phyloP scores from a whole-genome alignment of 108 stramenopile species.

The Heterococcus sp. region DNA sequence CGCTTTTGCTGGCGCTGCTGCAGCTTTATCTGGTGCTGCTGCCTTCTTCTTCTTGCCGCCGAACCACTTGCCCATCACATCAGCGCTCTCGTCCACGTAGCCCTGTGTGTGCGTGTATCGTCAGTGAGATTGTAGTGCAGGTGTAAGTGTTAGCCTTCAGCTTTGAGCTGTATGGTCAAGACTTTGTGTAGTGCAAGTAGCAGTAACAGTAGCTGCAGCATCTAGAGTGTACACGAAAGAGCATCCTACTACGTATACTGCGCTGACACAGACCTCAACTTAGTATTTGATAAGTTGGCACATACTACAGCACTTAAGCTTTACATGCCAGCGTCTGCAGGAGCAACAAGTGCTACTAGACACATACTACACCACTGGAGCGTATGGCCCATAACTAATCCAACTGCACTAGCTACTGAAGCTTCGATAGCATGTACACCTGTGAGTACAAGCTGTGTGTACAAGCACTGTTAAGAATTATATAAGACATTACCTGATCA shows the following conservation, averaged over 20 bases:
- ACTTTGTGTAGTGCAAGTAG: neutral
- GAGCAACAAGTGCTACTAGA: too few relatives aligned
- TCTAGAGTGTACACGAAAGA: neutral
- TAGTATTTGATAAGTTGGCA: neutral
- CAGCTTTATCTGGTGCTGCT: conserved; percentile 12
- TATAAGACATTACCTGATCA: conserved; percentile 63
- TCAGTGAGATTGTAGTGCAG: neutral
- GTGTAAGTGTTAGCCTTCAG: neutral
- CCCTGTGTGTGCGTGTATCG: conserved; percentile 2
- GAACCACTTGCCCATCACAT: conserved; percentile 18
- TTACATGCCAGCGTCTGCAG: too few relatives aligned
- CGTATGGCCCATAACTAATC: too few relatives aligned
- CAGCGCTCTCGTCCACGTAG: conserved; percentile 33
- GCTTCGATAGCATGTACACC: neutral
- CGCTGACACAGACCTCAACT: neutral
- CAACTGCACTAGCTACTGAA: neutral
- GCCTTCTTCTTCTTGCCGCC: conserved; percentile 28
- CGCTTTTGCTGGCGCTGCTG: too few relatives aligned
- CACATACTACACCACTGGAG: too few relatives aligned
- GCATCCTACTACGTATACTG: neutral
- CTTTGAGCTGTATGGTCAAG: neutral
- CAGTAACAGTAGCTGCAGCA: neutral
- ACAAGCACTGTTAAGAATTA: neutral
- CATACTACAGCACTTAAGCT: too few relatives aligned
- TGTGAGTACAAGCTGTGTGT: neutral